Evolutionary conservation across 371 early-diverging fungal species (phyloP), one percentile per base, ranked within the genome.

Genomic region (Circinella minor): DNA sequence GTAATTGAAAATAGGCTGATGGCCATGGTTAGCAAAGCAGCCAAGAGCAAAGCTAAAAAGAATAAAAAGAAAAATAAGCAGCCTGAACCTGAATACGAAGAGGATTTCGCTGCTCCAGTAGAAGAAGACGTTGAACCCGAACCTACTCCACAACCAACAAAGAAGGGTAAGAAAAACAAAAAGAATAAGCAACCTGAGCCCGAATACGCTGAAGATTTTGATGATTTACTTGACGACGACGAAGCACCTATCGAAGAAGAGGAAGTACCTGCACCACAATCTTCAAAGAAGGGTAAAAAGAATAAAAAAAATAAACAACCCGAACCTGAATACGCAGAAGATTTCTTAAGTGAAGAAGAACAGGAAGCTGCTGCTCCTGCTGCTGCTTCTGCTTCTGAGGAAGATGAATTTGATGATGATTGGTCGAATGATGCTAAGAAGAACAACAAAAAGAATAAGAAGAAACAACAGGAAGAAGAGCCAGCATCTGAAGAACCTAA

Each of bases 41-140:
- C 85, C 13, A 84, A 84, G 47, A 81, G 73, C 66, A 84, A 84
- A 64, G 80, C 79, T 37, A 84, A 84, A 62, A 84, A 84, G 70
- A 79, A 79, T 67, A 84, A 81, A 73, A 84, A 81, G 66, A 75
- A 77, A 68, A 73, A 81, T 68, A 57, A 76, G 36, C 71, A 63
- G 54, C 39, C 34, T 6, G 73, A 63, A 20, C 69, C 66, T 11
- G 77, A 75, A 13, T 81, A 77, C 7, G 74, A 79, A 49, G 74
- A 75, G n/a, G 73, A 75, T 72, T 71, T 70, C 4, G 71, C 57
- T 34, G 57, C 20, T 9, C 7, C 57, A 57, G 57, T 34, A 18
- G 67, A 63, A 36, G 57, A 57, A 0, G 57, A 57, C 6, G 2
- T 27, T 10, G 9, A 68, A 49, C 61, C 71, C 27, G 79, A 66